Percentiles rank a stretch among this genome's conserved stretches.
These are phyloP conservation scores for Musa itinerans DNA, from an alignment of 176 grass and related monocot genomes.

Conservation along the genomic window DNA sequence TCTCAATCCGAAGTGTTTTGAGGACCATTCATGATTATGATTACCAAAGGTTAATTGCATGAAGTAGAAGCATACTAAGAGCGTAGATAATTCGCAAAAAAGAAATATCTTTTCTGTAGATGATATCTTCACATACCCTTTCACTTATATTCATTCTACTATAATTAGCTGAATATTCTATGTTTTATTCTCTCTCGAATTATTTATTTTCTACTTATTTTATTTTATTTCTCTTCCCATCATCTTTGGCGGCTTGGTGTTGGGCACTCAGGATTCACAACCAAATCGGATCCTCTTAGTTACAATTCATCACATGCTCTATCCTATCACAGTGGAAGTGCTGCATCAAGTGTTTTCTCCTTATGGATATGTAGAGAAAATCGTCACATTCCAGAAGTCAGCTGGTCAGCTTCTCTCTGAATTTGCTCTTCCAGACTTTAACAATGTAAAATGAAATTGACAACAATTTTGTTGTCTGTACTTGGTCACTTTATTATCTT, in stretches of 20 bases:
- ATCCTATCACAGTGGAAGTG: slow-evolving; percentile 99
- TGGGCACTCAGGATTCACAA: slow-evolving; percentile 70
- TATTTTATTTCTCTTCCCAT: slow-evolving; percentile 36
- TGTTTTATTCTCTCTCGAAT: slow-evolving; percentile 31
- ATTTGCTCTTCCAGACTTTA: background rate
- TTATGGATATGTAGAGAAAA: slow-evolving; percentile 97
- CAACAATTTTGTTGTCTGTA: no score
- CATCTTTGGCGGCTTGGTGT: slow-evolving; percentile 33
- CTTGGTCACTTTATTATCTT: background rate
- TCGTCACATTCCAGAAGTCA: slow-evolving; percentile 99
- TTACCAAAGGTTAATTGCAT: no score
- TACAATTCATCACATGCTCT: slow-evolving; percentile 98
- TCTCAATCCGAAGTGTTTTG: no score
- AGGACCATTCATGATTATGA: no score
- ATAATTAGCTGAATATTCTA: slow-evolving; percentile 26
- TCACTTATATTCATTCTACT: background rate
- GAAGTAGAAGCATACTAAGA: no score
- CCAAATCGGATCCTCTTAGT: slow-evolving; percentile 99
- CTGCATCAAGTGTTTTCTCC: slow-evolving; percentile 99
- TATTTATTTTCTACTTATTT: slow-evolving; percentile 39
- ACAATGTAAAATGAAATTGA: no score
- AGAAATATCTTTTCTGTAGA: background rate
- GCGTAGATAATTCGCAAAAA: no score
- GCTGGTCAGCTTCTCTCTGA: slow-evolving; percentile 63
- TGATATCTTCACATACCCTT: no score